Evolutionary conservation across 2,329 filamentous ascomycete species (phyloP).

Genomic region (Colletotrichum australisinense): DNA sequence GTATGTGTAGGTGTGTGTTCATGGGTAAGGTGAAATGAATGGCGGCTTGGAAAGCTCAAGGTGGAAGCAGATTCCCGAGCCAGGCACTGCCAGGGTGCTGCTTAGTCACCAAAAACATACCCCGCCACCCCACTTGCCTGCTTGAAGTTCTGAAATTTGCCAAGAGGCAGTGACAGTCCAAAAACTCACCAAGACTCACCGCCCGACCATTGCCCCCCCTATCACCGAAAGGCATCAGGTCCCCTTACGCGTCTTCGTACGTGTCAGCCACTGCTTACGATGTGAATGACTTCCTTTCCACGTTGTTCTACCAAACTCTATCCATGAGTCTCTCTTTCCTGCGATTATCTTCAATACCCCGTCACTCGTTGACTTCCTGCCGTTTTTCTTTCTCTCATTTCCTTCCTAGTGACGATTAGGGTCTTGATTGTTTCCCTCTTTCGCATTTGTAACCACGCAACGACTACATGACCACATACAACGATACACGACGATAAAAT

Average conservation of each 20-base stretch:
- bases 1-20: not conserved
- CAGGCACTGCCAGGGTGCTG: not conserved
- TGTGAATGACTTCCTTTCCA: constrained; percentile 10
- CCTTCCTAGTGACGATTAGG: not conserved
- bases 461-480: not conserved
- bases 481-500: constrained; percentile 40
- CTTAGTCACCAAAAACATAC: constrained; percentile 20
- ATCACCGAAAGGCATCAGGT: constrained; percentile 22
- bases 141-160: not conserved
- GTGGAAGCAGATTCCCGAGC: not conserved
- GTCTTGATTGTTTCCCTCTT: not conserved
- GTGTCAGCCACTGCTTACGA: constrained; percentile 23
- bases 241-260: constrained; percentile 31
- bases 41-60: not conserved
- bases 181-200: not conserved
- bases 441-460: not conserved
- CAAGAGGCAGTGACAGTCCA: constrained; percentile 5
- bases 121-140: constrained; percentile 28
- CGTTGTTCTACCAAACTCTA: not conserved
- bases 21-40: constrained; percentile 24
- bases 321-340: not conserved
- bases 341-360: not conserved
- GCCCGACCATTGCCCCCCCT: not conserved
- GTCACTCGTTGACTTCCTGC: not conserved
- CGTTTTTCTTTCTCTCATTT: not conserved